Conservation (phyloP, 805 yeast genomes). For the Ogataea ramenticola region DNA sequence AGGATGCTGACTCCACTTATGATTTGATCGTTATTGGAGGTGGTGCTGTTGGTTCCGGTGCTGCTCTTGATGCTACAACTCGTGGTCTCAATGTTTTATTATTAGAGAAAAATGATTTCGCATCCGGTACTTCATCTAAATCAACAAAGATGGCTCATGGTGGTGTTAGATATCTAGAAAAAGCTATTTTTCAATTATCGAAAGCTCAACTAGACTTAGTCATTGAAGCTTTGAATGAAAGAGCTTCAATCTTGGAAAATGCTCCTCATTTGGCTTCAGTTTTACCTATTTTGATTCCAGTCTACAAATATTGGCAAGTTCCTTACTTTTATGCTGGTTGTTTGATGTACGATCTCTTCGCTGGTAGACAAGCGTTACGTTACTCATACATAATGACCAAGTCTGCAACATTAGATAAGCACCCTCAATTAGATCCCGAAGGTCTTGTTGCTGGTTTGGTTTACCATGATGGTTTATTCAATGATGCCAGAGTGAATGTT, state of each 20-base stretch:
- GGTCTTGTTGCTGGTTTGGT: constrained; percentile 85
- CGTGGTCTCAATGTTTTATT: constrained; percentile 87
- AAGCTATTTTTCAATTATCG: constrained; percentile 87
- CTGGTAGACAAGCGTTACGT: constrained; percentile 81
- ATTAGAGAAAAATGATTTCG: constrained; percentile 83
- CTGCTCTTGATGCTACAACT: constrained; percentile 85
- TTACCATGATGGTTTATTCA: constrained; percentile 92
- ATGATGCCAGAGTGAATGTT: constrained; percentile 86
- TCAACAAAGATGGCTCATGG: constrained; percentile 97
- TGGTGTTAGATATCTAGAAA: constrained; percentile 91
- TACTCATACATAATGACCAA: constrained; percentile 67
- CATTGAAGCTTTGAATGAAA: constrained; percentile 81
- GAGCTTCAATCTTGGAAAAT: constrained; percentile 77
- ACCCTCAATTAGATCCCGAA: constrained; percentile 78
- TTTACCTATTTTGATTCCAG: constrained; percentile 93
- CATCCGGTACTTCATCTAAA: constrained; percentile 87
- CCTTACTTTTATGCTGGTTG: constrained; percentile 92
- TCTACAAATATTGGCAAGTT: constrained; percentile 90
- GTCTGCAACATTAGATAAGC: constrained; percentile 58
- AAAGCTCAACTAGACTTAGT: constrained; percentile 85
- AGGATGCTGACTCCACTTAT: constrained; percentile 41
- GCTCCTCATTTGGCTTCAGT: constrained; percentile 88
- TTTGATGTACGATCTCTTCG: constrained; percentile 85
- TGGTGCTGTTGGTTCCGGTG: constrained; percentile 94
- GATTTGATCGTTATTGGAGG: constrained; percentile 92